Base-by-base conservation (phyloP, 2,329 filamentous ascomycete species). In the Neophaeococcomyces mojaviensis region DNA sequence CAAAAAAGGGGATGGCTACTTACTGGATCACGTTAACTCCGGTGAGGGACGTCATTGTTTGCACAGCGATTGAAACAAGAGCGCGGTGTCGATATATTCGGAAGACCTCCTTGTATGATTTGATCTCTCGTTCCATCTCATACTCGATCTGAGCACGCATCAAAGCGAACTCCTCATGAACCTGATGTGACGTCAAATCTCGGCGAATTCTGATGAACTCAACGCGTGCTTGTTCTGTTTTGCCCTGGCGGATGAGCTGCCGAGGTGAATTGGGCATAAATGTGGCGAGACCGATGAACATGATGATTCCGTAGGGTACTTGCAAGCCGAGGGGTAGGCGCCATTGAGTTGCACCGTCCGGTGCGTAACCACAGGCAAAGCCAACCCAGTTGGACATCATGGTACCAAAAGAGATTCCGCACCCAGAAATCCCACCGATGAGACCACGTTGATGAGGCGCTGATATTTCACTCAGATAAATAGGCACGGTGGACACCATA, bases 1-100 rank as follows among this genome's bases (percentile, higher is more conserved):
- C n/a, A n/a, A n/a, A n/a, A n/a, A n/a, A n/a, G n/a, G n/a, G n/a
- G n/a, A n/a, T n/a, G n/a, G n/a, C n/a, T n/a, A n/a, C n/a, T n/a
- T 87, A 86, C 73, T 89, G 92, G 74, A 92, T 86, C 69, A 90
- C 94, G 76, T 94, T 94, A 69, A 94, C 84, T 71, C 88, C 87
- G 15, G 86, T 89, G 76, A 78, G 55, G 67, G 86, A 82, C 66
- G 86, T 83, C 81, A 86, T 86, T 81, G 86, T 86, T 71, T 87
- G 83, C 24, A 87, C 72, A 18, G 80, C 82, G 36, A 79, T 84
- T 61, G 68, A 77, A 70, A 62, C 82, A 71, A 74, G 82, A 87
- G 58, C 77, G 76, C 55, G 71, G 72, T 55, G 74, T 66, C 52
- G 84, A 83, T 49, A 85, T 81, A 49, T 83, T 70, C 46, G 78